Evolutionary conservation across 2,329 filamentous ascomycete species (phyloP), one percentile per base, ranked within the genome.

Genomic region (Aspergillus clavatus): DNA sequence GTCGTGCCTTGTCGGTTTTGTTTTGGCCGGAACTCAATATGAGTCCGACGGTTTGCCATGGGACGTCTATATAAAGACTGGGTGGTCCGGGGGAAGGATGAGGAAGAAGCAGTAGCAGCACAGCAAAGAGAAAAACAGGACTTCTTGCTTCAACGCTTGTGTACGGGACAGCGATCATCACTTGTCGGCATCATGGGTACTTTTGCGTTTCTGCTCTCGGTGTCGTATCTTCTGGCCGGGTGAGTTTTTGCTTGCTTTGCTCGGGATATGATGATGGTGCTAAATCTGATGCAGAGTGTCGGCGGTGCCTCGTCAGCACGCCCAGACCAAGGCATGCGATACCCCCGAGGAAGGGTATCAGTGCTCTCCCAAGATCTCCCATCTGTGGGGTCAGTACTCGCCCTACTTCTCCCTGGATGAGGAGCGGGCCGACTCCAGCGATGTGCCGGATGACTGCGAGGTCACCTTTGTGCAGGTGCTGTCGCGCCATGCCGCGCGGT

Each of bases 301-400:
- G 18, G 47, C 26, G 19, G 26, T 37, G 33, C 24, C 45, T 7
- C 24, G 27, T 5, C 14, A n/a, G n/a, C n/a, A n/a, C n/a, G n/a
- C n/a, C n/a, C n/a, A 21, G 24, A 10, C 14, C 19, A 5, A 16
- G 11, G 6, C 59, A 10, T 84, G 81, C 66, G 78, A 80, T 59
- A 74, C 72, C 5, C 66, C 78, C 27, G 60, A 75, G 33, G 52
- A 71, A 28, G 83, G 83, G 47, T 86, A 82, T 63, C 76, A 79
- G 51, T 89, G 86, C 66, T 73, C 75, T 38, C 67, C 77, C 3
- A 63, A 77, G 24, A 76, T 84, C 36, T 80, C 82, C 1, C 84
- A 82, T 54, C 77, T 74, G 44, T 95, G 89, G 88, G 90, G 89
- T 45, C 89, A 91, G 64, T 95, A 95, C 66, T 86, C 88, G 14